Percentiles rank a stretch among this genome's conserved stretches.
These are phyloP conservation scores for Chalaropsis ovoidea DNA, from an alignment of 2,329 filamentous ascomycete species.

Conservation along the genomic window DNA sequence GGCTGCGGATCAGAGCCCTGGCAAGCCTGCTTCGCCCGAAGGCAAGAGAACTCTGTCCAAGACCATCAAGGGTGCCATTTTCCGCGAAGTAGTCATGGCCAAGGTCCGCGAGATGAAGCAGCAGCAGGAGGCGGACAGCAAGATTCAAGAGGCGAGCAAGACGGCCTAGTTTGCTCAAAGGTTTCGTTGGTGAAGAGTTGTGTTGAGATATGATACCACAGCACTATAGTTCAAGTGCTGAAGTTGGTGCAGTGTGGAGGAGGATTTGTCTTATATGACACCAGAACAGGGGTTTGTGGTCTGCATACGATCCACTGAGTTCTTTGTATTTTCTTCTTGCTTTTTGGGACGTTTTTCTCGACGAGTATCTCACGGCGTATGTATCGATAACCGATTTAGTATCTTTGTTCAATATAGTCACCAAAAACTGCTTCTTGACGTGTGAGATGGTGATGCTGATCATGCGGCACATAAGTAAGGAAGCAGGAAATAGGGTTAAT, in stretches of 20 bases:
- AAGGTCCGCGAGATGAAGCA: constrained; percentile 91
- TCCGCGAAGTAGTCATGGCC: constrained; percentile 85
- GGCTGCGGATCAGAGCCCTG: constrained; percentile 38
- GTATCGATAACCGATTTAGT: not conserved
- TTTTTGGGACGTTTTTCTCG: constrained; percentile 12
- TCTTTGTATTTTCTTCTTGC: constrained; percentile 10
- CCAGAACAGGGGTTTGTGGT: constrained; percentile 30
- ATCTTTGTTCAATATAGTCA: constrained; percentile 14
- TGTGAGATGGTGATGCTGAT: not conserved
- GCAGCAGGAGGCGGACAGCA: constrained; percentile 61
- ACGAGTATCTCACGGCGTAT: constrained; percentile 5
- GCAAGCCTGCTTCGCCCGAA: constrained; percentile 31
- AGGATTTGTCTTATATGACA: constrained; percentile 2
- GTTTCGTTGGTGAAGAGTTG: not conserved
- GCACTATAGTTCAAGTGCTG: constrained; percentile 20
- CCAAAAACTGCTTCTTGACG: not conserved
- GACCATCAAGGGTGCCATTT: constrained; percentile 60
- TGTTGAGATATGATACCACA: constrained; percentile 22
- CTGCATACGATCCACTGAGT: constrained; percentile 25
- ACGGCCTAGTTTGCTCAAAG: constrained; percentile 13
- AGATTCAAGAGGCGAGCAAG: constrained; percentile 41
- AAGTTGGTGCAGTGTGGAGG: constrained; percentile 12
- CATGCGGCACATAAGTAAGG: too few relatives aligned
- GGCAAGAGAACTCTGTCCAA: constrained; percentile 39
- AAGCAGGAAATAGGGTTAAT: not conserved